A percentile compares a stretch with the other conserved stretches of the same genome.
phyloP scores from a whole-genome alignment of 306 rosid species.

The Astragalus membranaceus region DNA sequence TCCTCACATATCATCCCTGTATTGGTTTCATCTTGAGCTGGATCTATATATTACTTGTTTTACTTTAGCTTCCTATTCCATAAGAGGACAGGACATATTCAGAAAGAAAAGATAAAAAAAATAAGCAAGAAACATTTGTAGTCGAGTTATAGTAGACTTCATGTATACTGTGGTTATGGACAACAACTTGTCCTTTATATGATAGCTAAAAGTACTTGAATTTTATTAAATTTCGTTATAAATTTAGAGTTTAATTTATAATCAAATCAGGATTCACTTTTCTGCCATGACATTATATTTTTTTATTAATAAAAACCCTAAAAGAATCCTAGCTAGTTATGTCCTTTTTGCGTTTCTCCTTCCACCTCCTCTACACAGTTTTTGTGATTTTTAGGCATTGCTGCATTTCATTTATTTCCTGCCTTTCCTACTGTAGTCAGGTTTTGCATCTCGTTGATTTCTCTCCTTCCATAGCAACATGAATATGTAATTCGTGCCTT shows the following conservation, averaged over 20 bases:
- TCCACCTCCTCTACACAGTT: no score
- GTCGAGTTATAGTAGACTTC: slow-evolving; percentile 2
- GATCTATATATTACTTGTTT: slow-evolving; percentile 7
- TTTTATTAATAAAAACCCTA: no score
- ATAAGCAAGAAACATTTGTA: slow-evolving; percentile 23
- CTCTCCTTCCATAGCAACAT: no score
- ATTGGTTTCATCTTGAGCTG: slow-evolving; percentile 4
- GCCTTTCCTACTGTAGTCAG: no score
- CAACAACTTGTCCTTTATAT: slow-evolving; percentile 16
- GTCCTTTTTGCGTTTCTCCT: no score
- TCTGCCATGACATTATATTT: no score
- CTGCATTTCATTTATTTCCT: no score
- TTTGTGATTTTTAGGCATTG: no score
- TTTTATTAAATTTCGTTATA: slow-evolving; percentile 10
- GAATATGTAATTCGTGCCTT: no score
- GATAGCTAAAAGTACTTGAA: slow-evolving; percentile 11
- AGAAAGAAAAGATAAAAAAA: not conserved
- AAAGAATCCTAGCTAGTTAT: no score
- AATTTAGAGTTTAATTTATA: not conserved
- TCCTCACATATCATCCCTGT: slow-evolving; percentile 2
- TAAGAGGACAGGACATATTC: not conserved
- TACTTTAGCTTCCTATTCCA: slow-evolving; percentile 6
- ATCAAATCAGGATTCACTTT: no score
- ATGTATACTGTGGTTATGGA: slow-evolving; percentile 18
- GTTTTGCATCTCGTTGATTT: no score